A percentile compares a stretch with the other conserved stretches of the same genome.
Evolutionary conservation across 2,329 filamentous ascomycete species (phyloP).

Genomic region (Bipolaris gigantea): DNA sequence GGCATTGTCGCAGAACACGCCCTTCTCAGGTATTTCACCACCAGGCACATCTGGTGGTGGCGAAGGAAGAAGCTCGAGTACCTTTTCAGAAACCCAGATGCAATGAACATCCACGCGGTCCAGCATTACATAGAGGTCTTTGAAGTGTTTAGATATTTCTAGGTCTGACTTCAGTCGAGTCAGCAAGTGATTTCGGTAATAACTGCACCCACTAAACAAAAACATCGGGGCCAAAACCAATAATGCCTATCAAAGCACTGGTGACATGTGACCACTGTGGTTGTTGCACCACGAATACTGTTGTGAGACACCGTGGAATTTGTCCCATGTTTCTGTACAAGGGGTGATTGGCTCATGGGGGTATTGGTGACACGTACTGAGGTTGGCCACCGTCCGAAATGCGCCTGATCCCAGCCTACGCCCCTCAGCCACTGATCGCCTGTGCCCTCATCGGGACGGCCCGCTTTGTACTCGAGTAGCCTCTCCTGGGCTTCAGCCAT

Average conservation of each 20-base stretch:
- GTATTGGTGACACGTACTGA: conserved; percentile 52
- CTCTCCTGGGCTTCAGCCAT: conserved; percentile 59
- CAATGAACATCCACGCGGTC: conserved; percentile 72
- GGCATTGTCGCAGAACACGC: conserved; percentile 74
- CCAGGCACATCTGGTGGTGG: conserved; percentile 58
- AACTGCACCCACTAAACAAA: no score
- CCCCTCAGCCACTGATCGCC: conserved; percentile 65
- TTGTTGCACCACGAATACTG: background rate
- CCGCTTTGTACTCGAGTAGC: conserved; percentile 55
- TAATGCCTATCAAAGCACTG: background rate
- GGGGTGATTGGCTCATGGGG: background rate
- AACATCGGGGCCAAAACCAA: no score
- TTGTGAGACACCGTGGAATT: background rate
- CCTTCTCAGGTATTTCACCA: conserved; percentile 66
- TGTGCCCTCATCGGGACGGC: conserved; percentile 57
- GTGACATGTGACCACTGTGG: background rate
- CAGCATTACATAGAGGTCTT: conserved; percentile 66
- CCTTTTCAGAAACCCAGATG: conserved; percentile 67
- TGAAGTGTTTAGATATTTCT: conserved; percentile 55
- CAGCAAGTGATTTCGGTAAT: background rate
- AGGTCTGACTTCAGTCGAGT: conserved; percentile 55
- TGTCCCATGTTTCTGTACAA: background rate
- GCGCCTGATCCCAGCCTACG: conserved; percentile 71
- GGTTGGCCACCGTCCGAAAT: conserved; percentile 65
- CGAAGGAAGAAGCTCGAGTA: conserved; percentile 62